Evolutionary conservation across 2,329 filamentous ascomycete genomes (phyloP), one percentile per base, ranked within the genome.

Genomic region (Aspergillus sp.): DNA sequence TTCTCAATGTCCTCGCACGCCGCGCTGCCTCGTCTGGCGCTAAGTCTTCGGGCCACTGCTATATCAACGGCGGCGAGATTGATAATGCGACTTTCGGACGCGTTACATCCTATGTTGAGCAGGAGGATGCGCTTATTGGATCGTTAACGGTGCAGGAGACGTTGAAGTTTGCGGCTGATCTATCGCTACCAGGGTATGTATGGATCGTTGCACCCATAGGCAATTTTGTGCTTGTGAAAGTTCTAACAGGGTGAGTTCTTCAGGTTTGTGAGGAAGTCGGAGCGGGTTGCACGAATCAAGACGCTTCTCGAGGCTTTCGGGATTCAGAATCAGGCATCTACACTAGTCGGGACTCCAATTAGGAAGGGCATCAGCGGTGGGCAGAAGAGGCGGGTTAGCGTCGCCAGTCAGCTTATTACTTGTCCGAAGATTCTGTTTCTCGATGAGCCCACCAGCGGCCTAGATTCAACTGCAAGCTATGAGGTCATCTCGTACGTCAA

Each of bases 41-140:
- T 2, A 79, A 79, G 6, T 79, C 84, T 6, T 71, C 81, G 31
- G 84, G 84, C 15, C 71, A 78, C 3, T 78, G 86, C 14, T 79
- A 83, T 55, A 80, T 90, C 63, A 92, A 95, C 71, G 89, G 89
- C 31, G 70, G 68, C 2, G 67, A 74, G 4, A 75, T 86, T 3
- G 80, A 85, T 1, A 73, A 79, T 7, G 71, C 78, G 7, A 77
- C 78, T 0, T 88, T 93, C 64, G 84, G 85, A 17, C 80, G 84
- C 48, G 80, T 93, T 50, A 88, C 84, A 55, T 86, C 86, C 47
- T 96, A 92, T 68, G 91, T 96, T 21, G 91, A 96, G 77, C 91
- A 96, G 72, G 90, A 96, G 63, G 91, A 96, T 77, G 88, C 90
- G 1, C 80, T 96, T 12, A 89, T 93, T 51, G 91, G 91, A 4